A percentile compares a stretch with the other conserved stretches of the same genome.
phyloP scores from a whole-genome alignment of 371 early-diverging fungal genomes.

The Circinella minor region DNA sequence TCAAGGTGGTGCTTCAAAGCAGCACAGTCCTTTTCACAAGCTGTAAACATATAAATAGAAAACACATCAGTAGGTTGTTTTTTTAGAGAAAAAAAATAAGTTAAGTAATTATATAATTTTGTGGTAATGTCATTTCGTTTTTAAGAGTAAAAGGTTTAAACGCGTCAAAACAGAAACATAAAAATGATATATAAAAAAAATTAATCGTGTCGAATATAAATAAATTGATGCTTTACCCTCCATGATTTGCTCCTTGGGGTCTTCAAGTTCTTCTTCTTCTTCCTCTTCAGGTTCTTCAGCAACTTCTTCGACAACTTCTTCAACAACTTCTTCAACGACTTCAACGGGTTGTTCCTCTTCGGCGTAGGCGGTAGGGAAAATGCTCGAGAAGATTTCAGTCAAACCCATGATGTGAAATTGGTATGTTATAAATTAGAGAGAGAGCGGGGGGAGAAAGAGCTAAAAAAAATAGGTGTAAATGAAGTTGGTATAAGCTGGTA shows the following conservation, averaged over 20 bases:
- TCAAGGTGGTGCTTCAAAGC: slow-evolving; percentile 58
- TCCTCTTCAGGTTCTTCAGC: slow-evolving; percentile 8
- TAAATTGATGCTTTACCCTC: slow-evolving; percentile 37
- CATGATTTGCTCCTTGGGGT: slow-evolving; percentile 33
- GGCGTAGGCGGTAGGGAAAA: slow-evolving; percentile 56
- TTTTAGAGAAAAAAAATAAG: no score
- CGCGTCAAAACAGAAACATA: no score
- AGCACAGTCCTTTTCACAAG: slow-evolving; percentile 51
- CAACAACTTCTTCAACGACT: slow-evolving; percentile 31
- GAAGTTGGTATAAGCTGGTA: not conserved
- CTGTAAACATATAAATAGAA: slow-evolving; percentile 20
- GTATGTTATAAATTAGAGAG: not conserved
- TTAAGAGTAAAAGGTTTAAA: no score
- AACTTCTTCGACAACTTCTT: slow-evolving; percentile 15
- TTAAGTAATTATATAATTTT: no score
- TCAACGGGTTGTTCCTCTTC: slow-evolving; percentile 23
- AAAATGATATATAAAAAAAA: not conserved
- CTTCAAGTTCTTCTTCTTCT: slow-evolving; percentile 9
- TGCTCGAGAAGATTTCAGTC: slow-evolving; percentile 52
- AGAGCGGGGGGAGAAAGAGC: slow-evolving; percentile 19
- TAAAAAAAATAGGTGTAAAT: not conserved
- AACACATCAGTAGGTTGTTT: no score
- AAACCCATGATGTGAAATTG: slow-evolving; percentile 42
- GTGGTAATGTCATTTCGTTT: not conserved
- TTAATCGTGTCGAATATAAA: not conserved